phyloP scores from a whole-genome alignment of 371 early-diverging fungal species.

The Saksenaea oblongispora region DNA sequence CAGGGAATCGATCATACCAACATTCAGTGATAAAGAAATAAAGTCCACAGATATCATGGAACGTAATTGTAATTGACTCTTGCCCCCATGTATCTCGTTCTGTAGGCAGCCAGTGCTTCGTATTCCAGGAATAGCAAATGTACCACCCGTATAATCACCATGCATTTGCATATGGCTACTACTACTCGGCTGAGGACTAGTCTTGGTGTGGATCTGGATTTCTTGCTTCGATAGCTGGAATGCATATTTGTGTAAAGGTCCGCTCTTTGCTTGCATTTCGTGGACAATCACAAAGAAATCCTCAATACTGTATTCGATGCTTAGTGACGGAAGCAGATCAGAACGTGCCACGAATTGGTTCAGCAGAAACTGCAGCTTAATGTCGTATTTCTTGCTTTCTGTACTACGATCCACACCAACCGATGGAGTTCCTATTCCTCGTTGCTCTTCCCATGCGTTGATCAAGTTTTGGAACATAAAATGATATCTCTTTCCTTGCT shows the following conservation, averaged over 20 bases:
- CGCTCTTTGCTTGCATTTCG: constrained; percentile 34
- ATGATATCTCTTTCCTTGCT: constrained; percentile 72
- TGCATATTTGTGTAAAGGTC: constrained; percentile 46
- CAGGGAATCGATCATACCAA: constrained; percentile 75
- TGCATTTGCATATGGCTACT: constrained; percentile 11
- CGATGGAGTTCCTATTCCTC: constrained; percentile 23
- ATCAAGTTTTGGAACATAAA: constrained; percentile 74
- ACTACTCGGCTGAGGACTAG: background rate
- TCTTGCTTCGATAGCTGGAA: constrained; percentile 61
- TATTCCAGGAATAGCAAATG: constrained; percentile 62
- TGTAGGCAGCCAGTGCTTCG: constrained; percentile 57
- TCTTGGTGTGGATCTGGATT: constrained; percentile 54
- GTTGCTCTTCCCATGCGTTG: constrained; percentile 69
- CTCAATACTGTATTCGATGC: constrained; percentile 60
- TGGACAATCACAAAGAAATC: constrained; percentile 60
- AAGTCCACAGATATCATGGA: constrained; percentile 66
- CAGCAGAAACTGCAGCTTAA: constrained; percentile 66
- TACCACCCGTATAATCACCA: constrained; percentile 43
- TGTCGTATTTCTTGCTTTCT: constrained; percentile 33
- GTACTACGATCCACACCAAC: background rate
- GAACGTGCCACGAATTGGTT: constrained; percentile 60
- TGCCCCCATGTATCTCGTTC: constrained; percentile 13
- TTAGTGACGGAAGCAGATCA: constrained; percentile 69
- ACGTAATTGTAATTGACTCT: constrained; percentile 30
- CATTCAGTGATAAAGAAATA: constrained; percentile 67